Evolutionary conservation across 345 rosid genomes (phyloP).

Genomic region (Populus tremula): DNA sequence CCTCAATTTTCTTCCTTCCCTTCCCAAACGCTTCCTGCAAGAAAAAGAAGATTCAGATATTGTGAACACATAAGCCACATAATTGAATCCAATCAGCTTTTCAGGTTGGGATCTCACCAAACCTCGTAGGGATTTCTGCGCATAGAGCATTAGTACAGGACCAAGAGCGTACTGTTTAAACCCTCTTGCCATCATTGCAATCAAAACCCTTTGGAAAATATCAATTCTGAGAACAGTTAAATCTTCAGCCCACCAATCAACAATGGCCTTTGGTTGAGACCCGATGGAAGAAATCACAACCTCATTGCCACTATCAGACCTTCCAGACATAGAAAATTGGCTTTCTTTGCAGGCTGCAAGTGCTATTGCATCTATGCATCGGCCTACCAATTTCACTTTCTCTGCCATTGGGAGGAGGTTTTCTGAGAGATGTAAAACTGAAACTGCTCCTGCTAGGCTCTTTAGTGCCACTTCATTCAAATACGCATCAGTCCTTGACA

Average conservation of each 20-base stretch:
- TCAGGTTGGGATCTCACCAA: slow-evolving; percentile 64
- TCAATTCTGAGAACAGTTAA: slow-evolving; percentile 72
- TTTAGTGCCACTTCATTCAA: slow-evolving; percentile 71
- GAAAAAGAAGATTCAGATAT: slow-evolving; percentile 3
- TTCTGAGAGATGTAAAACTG: slow-evolving; percentile 59
- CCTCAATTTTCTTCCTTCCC: slow-evolving; percentile 74
- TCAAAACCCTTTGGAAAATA: slow-evolving; percentile 68
- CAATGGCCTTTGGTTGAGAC: slow-evolving; percentile 45
- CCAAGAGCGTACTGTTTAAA: slow-evolving; percentile 82
- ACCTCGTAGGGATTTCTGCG: slow-evolving; percentile 89
- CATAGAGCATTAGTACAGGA: slow-evolving; percentile 91
- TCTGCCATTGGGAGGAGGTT: slow-evolving; percentile 59
- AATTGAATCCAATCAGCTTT: slow-evolving; percentile 10
- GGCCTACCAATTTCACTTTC: slow-evolving; percentile 68
- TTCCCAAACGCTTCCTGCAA: slow-evolving; percentile 78
- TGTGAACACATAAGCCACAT: slow-evolving; percentile 5
- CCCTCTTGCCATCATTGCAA: slow-evolving; percentile 87
- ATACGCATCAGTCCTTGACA: slow-evolving; percentile 70
- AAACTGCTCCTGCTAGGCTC: slow-evolving; percentile 65
- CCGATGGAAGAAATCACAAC: slow-evolving; percentile 26
- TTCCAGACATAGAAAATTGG: slow-evolving; percentile 43
- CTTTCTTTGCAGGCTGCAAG: slow-evolving; percentile 71
- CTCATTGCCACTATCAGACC: slow-evolving; percentile 41
- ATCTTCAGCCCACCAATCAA: slow-evolving; percentile 98
- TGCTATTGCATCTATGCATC: slow-evolving; percentile 80